Evolutionary conservation across 1,284 basidiomycete species (phyloP), one percentile per base, ranked within the genome.

Genomic region (Cutaneotrichosporon spelunceum): DNA sequence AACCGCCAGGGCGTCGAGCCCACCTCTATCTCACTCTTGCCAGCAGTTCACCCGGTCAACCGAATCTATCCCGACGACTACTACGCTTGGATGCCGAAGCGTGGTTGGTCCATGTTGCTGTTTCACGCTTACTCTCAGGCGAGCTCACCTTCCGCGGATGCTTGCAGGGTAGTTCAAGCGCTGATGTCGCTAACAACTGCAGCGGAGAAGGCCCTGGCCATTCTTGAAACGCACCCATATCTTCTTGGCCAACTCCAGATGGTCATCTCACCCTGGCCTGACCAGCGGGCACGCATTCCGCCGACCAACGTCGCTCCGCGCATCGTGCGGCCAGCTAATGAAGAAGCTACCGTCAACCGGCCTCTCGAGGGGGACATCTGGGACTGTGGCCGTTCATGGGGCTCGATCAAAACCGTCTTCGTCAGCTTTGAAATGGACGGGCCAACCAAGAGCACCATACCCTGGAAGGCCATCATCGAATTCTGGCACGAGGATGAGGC

Each of bases 401-500:
- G 74, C 5, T 66, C 72, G 8, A 44, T 78, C 42, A 56, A 75
- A n/a, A 56, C 68, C 48, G 63, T 78, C 49, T 64, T 62, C 8
- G 61, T 73, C 1, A 64, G 65, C 65, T 56, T 66, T 7, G 62
- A 67, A 21, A 61, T 88, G 88, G 88, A 54, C 84, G 86, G 5
- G 89, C 82, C 68, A 88, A 88, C 60, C 86, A 88, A 39, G 83
- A 84, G 84, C 26, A 54, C 57, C 26, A 54, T 59, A 1, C 54
- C n/a, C 85, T 88, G 66, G 86, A 86, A 44, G 82, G 86, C 63
- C 85, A 89, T 72, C 86, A 83, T 93, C 56, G 89, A 93, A 75
- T 93, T 90, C 75, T 93, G 89, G 89, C 85, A 86, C 67, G 90
- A 93, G 76, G 89, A 90, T 49, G 91, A 93, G 73, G 91, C 90